Conservation (phyloP, 257 asterid species). For the Cynanchum wilfordii region DNA sequence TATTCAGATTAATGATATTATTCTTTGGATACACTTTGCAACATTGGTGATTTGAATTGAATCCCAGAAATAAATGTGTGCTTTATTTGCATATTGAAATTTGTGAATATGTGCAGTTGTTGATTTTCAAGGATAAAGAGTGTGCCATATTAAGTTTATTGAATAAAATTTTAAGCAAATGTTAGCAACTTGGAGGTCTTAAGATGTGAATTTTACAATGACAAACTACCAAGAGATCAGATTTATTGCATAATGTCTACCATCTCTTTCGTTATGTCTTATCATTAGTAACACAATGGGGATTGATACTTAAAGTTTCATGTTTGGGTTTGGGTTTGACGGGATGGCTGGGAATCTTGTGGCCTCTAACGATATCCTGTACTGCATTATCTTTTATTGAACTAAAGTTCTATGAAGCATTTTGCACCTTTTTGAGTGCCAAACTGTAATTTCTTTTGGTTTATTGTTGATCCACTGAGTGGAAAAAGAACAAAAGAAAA, state of each 20-base stretch:
- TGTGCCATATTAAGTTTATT: too few species aligned
- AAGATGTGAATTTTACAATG: background rate
- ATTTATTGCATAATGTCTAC: background rate
- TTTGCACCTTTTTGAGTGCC: background rate
- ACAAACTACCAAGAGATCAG: background rate
- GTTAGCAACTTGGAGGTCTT: slow-evolving; percentile 2
- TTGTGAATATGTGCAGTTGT: background rate
- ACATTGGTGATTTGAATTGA: background rate
- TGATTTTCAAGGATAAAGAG: background rate
- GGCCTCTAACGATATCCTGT: background rate
- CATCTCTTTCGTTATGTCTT: background rate
- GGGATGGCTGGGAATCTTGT: background rate
- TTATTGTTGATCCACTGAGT: background rate
- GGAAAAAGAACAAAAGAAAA: background rate
- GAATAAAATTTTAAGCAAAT: too few species aligned
- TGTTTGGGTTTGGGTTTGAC: background rate
- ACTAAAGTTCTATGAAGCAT: background rate
- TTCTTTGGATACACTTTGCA: background rate
- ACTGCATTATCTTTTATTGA: background rate
- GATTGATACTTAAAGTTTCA: background rate
- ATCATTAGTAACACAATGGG: background rate
- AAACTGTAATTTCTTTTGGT: background rate
- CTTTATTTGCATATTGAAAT: background rate
- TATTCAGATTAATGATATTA: background rate
- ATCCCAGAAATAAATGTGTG: background rate